Evolutionary conservation across 1,284 basidiomycete species (phyloP).

Genomic region (Cutaneotrichosporon sp.): DNA sequence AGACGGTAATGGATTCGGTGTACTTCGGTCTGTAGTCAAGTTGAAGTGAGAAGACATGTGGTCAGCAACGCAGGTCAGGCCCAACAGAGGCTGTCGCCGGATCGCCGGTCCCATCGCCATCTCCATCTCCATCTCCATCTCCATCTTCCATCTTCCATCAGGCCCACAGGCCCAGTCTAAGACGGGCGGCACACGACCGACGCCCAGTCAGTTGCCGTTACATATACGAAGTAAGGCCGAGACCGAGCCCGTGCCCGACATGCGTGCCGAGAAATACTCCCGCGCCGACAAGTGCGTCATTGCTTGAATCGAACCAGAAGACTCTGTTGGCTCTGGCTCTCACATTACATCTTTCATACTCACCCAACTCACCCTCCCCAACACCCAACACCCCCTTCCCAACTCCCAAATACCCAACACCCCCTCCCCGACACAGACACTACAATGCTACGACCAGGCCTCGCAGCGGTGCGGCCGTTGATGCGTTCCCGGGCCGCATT

Average conservation of each 20-base stretch:
- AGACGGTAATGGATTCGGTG: too few species aligned
- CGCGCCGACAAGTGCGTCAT: neutral
- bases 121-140: too few species aligned
- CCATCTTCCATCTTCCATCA: too few species aligned
- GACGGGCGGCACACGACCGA: neutral
- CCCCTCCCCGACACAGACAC: too few species aligned
- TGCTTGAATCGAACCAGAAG: too few species aligned
- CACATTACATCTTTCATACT: neutral
- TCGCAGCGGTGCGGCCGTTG: neutral
- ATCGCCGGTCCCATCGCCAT: too few species aligned
- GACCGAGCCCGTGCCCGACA: neutral
- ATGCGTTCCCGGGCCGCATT: neutral
- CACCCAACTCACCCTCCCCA: neutral
- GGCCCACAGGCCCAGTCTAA: neutral
- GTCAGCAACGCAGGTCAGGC: too few species aligned
- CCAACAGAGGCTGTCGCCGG: too few species aligned
- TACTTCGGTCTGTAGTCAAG: too few species aligned
- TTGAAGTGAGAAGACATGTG: too few species aligned
- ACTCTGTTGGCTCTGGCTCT: neutral
- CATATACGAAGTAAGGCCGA: neutral
- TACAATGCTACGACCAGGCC: conserved; percentile 6
- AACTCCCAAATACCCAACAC: too few species aligned
- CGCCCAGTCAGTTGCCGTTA: neutral
- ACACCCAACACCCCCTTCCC: too few species aligned
- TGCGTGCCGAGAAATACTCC: neutral